Base-by-base conservation (phyloP, 129 eudicot genomes). In the Artemisia argyi region DNA sequence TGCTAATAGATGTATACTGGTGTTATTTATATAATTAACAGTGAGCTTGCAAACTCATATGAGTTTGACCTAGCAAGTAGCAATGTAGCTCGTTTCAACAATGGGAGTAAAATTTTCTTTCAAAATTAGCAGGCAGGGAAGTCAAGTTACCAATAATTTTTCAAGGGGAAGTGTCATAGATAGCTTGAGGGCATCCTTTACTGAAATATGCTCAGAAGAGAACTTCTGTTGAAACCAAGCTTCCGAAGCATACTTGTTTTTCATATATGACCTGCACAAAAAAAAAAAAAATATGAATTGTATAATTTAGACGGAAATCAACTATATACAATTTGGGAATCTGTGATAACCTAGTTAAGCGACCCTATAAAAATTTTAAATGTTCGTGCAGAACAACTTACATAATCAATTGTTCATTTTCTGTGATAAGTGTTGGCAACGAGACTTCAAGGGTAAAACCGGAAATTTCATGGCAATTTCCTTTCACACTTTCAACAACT, bases 361-460 rank as follows among this genome's bases (percentile, higher is more conserved):
- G 48, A 19, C 42, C 35, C 48, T 62, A 52, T 39, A 39, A 7
- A 39, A 7, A 10, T 6, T 39, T 39, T 39, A 7, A 50, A 39
- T 59, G 35, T 30, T 60, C n/a, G 42, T 35, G 14, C 0, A 66
- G 22, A 56, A 66, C 7, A 35, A 76, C 92, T 82, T 73, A 93
- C 98, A 88, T 22, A 35, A 85, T 71, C 48, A 76, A 83, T 68
- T 85, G 73, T 65, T 92, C 96, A 63, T 89, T 92, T 69, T 90
- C 97, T 12, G 44, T 52, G 49, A 90, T 73, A 57, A 72, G 32
- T 16, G 86, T 71, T 19, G 99, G 99, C 17, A 90, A 63, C 2
- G 96, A 88, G 50, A 94, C 84, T 84, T 90, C 96, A 66, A 94
- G 96, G 39, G 85, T 74, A 81, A 90, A 94, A 61, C 84, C 68